Base-by-base conservation (phyloP, 148 eudicot genomes). In the Fagopyrum homotropicum region DNA sequence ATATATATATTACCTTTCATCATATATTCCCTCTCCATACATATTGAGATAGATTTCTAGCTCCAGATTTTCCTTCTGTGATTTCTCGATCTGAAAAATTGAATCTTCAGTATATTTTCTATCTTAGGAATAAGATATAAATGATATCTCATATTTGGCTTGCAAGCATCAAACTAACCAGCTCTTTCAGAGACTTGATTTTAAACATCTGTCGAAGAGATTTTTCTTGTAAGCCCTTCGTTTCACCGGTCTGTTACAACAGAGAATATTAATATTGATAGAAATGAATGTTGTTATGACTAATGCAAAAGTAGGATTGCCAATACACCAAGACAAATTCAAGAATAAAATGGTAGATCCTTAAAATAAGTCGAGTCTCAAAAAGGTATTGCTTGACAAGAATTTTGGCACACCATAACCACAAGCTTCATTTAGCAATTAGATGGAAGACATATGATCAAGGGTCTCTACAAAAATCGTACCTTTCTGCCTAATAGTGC, bases 21-120 rank as follows among this genome's bases (percentile, higher is more conserved):
- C 98, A 78, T 88, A 86, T 74, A 80, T 90, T 82, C 87, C 93
- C 79, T 90, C 89, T 77, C 92, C 93, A 75, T 86, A 77, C 89
- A 92, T 91, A 80, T 92, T 96, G 83, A 92, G 81, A 45, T 85
- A 82, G 56, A 86, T 82, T 80, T 88, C 85, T 76, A 88, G 77
- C 80, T 94, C 96, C 63, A 79, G 70, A 77, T 89, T 88, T 74
- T 89, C 96, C 83, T 85, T 86, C 81, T 89, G 90, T 86, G 84
- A 81, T 77, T 84, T 89, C 88, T 86, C 92, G 77, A 87, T 83
- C 98, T 94, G 93, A 84, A 81, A 77, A 69, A 77, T 66, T 29
- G 60, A 60, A 76, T 22, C 68, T 54, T 30, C 45, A 69, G 54
- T 69, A 80, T 81, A 80, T 82, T 48, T 74, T 76, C 73, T 44